These are phyloP conservation scores for Chaetothyriales sp. DNA, from an alignment of 2,329 filamentous ascomycete genomes.

Conservation along the genomic window DNA sequence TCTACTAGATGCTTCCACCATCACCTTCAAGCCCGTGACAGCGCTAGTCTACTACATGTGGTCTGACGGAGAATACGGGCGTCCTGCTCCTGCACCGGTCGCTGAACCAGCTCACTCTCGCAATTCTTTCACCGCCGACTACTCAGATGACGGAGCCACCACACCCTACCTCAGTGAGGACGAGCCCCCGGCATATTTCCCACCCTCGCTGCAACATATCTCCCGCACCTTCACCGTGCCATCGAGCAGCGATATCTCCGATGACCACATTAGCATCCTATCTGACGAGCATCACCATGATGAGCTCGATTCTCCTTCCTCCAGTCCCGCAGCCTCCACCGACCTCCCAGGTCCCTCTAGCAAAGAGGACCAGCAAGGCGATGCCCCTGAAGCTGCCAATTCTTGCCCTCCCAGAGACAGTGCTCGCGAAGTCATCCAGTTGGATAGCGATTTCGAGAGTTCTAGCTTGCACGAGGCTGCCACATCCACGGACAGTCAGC, in stretches of 20 bases:
- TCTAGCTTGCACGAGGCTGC: neutral
- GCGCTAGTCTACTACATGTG: neutral
- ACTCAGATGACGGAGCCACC: neutral
- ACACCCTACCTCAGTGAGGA: neutral
- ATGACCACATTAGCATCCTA: constrained; percentile 2
- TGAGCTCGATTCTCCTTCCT: constrained; percentile 6
- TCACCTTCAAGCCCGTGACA: neutral
- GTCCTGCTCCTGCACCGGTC: neutral
- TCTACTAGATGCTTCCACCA: neutral
- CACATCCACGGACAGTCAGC: neutral
- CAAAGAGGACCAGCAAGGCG: neutral
- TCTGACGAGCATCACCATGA: constrained; percentile 5
- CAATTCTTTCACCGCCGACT: neutral
- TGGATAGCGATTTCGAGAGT: neutral
- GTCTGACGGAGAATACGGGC: neutral
- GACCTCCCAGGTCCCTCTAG: neutral
- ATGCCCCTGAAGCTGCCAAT: neutral
- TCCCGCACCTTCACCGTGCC: constrained; percentile 10
- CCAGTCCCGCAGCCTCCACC: constrained; percentile 4
- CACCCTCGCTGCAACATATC: neutral
- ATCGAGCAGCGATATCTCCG: constrained; percentile 8
- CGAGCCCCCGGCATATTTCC: neutral
- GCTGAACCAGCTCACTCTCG: neutral
- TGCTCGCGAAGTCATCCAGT: neutral
- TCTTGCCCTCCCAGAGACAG: neutral